A percentile compares a stretch with the other conserved stretches of the same genome.
Conservation (phyloP, 768 basidiomycete species). For the Boletus huronensis region DNA sequence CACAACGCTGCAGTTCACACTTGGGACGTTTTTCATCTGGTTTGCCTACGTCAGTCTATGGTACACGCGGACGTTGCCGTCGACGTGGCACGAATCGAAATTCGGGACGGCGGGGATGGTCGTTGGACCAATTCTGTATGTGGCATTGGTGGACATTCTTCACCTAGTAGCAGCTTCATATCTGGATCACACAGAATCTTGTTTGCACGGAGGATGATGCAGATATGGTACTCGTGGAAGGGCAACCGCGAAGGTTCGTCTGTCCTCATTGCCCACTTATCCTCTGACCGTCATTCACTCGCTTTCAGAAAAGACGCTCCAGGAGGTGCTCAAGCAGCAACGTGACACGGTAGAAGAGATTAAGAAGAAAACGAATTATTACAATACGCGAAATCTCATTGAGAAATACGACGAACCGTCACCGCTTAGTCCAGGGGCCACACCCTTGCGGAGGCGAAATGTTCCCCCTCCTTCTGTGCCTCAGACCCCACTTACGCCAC, state of each 20-base stretch:
- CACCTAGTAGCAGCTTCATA: slow-evolving; percentile 1
- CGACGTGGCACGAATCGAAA: slow-evolving; percentile 23
- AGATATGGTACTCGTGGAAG: slow-evolving; percentile 78
- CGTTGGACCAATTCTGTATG: slow-evolving; percentile 77
- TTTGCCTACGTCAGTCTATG: slow-evolving; percentile 67
- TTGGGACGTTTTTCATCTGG: slow-evolving; percentile 77
- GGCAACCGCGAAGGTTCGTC: slow-evolving; percentile 72
- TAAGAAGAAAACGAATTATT: slow-evolving; percentile 97
- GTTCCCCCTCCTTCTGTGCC: slow-evolving; percentile 29
- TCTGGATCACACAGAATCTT: slow-evolving; percentile 47
- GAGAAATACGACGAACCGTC: slow-evolving; percentile 79
- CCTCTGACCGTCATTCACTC: neutral
- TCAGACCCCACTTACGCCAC: slow-evolving; percentile 33
- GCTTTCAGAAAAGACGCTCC: slow-evolving; percentile 71
- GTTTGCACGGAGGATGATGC: slow-evolving; percentile 75
- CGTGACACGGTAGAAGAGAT: slow-evolving; percentile 89
- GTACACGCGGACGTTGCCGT: slow-evolving; percentile 61
- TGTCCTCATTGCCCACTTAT: neutral
- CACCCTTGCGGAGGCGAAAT: slow-evolving; percentile 44
- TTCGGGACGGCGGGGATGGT: slow-evolving; percentile 50
- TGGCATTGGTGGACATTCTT: slow-evolving; percentile 15
- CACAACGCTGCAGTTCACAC: slow-evolving; percentile 68
- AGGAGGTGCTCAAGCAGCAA: slow-evolving; percentile 69
- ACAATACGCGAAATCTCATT: slow-evolving; percentile 84
- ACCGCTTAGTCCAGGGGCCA: slow-evolving; percentile 27